Evolutionary conservation across 352 stramenopile genomes (phyloP).

Genomic region (Globisporangium yorkense): DNA sequence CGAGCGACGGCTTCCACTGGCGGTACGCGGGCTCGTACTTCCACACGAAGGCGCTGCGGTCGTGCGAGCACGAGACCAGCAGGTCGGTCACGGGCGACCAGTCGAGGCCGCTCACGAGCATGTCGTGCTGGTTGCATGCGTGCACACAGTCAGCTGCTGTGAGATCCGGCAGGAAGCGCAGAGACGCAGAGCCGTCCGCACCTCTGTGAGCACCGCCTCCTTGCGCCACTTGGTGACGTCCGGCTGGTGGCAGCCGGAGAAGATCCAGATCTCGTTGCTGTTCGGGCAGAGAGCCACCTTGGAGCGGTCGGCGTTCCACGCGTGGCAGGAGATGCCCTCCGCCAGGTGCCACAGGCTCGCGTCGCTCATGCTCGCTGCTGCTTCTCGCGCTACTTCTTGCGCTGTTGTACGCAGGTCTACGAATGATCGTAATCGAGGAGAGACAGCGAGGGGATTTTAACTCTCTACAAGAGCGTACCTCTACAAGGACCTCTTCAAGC

Average conservation of each 20-base stretch:
- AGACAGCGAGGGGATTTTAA: conserved; percentile 1
- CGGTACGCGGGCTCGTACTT: conserved; percentile 81
- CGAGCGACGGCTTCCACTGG: conserved; percentile 90
- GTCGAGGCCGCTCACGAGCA: conserved; percentile 90
- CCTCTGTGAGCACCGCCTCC: conserved; percentile 77
- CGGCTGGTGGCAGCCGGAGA: conserved; percentile 67
- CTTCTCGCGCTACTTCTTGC: not conserved
- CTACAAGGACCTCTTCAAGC: conserved; percentile 21
- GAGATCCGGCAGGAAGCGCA: not conserved
- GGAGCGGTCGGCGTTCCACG: conserved; percentile 88
- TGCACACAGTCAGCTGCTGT: not conserved
- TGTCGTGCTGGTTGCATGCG: conserved; percentile 72
- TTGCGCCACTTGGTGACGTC: conserved; percentile 82
- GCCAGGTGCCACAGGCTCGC: conserved; percentile 69
- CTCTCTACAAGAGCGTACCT: conserved; percentile 10
- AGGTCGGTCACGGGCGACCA: conserved; percentile 92
- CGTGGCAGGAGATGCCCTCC: conserved; percentile 87
- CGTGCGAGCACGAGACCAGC: conserved; percentile 93
- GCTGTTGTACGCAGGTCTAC: conserved; percentile 2
- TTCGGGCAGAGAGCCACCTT: conserved; percentile 90
- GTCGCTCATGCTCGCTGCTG: conserved; percentile 26
- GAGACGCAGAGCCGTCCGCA: conserved; percentile 8
- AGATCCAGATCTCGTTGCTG: conserved; percentile 92
- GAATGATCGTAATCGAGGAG: conserved; percentile 7
- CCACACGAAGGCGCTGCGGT: conserved; percentile 94